Conservation (phyloP, 352 stramenopile species). For the Phytopythium sindhum region DNA sequence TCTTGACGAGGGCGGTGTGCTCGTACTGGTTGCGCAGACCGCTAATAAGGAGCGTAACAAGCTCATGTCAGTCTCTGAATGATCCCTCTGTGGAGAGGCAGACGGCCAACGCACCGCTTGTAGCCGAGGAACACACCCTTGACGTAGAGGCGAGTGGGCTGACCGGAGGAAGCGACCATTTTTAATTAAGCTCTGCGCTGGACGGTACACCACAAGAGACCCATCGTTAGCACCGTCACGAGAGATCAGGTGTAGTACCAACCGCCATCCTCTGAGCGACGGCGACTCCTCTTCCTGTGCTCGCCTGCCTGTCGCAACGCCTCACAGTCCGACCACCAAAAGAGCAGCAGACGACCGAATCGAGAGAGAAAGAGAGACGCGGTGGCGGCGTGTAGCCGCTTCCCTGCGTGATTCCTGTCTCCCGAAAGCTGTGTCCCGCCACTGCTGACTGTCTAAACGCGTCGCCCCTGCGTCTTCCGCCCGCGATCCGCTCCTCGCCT, state of each 20-base stretch:
- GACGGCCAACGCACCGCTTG: conserved; percentile 82
- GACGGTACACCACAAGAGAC: conserved; percentile 6
- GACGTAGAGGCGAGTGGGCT: conserved; percentile 96
- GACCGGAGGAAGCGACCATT: conserved; percentile 90
- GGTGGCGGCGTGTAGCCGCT: no score
- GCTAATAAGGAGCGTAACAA: conserved; percentile 17
- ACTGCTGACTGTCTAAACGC: background rate
- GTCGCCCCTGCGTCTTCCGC: no score
- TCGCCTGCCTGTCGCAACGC: background rate
- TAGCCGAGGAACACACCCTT: conserved; percentile 99
- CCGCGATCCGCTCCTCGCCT: background rate
- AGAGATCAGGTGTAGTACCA: no score
- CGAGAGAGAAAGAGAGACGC: background rate
- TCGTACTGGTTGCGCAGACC: conserved; percentile 97
- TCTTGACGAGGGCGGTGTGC: conserved; percentile 98
- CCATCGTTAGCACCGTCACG: background rate
- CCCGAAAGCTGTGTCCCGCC: background rate
- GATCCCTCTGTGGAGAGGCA: background rate
- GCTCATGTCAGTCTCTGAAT: background rate
- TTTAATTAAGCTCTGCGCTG: conserved; percentile 70
- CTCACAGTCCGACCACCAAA: background rate
- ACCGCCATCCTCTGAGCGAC: background rate
- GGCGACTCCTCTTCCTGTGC: background rate
- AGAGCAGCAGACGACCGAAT: background rate
- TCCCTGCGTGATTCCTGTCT: background rate